Percentiles rank a stretch among this genome's conserved stretches.
Evolutionary conservation across 2,329 filamentous ascomycete genomes (phyloP).

Genomic region (Rugonectria rugulosa): DNA sequence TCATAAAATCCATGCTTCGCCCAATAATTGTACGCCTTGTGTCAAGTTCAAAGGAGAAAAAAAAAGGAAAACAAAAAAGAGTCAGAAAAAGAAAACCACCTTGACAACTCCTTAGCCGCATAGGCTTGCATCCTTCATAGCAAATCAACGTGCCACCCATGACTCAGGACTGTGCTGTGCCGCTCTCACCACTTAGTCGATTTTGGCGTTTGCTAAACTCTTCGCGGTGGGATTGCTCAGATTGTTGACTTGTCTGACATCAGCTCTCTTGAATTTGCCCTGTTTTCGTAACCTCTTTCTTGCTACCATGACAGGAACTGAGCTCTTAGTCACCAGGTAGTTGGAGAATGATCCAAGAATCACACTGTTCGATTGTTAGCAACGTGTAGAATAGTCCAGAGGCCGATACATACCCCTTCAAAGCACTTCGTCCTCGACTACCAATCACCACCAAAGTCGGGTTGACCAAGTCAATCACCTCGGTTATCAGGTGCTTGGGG

Average conservation of each 20-base stretch:
- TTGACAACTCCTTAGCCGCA: constrained; percentile 19
- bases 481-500: constrained; percentile 93
- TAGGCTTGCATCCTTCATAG: constrained; percentile 7
- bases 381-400: neutral
- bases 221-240: constrained; percentile 73
- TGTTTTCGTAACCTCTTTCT: constrained; percentile 89
- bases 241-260: constrained; percentile 81
- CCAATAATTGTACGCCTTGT: constrained; percentile 12
- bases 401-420: constrained; percentile 78
- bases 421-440: constrained; percentile 85
- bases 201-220: constrained; percentile 75
- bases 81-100: constrained; percentile 22
- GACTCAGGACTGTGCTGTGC: no score
- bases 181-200: no score
- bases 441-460: constrained; percentile 94
- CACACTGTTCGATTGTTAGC: constrained; percentile 67
- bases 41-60: constrained; percentile 19
- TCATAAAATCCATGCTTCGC: neutral
- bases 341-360: constrained; percentile 97
- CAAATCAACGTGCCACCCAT: constrained; percentile 1
- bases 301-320: constrained; percentile 97
- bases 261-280: constrained; percentile 75
- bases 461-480: constrained; percentile 92
- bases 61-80: constrained; percentile 19
- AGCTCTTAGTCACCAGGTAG: constrained; percentile 96